These are phyloP conservation scores for Phyllosticta citribraziliensis DNA, from an alignment of 2,329 filamentous ascomycete species.

Conservation along the genomic window DNA sequence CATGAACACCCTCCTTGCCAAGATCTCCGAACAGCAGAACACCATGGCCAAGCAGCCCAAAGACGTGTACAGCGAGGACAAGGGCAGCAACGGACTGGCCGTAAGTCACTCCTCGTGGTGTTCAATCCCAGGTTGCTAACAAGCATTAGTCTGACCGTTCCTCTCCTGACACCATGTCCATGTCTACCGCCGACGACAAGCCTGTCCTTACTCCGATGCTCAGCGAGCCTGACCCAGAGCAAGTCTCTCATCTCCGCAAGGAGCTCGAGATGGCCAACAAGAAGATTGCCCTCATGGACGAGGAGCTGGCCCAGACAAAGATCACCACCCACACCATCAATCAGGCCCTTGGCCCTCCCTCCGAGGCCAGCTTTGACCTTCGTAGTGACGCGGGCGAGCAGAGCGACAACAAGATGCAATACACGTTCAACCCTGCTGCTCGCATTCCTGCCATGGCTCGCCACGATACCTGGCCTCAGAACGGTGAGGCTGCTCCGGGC, in stretches of 20 bases:
- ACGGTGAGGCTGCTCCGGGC: slow-evolving; percentile 49
- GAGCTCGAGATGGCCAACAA: slow-evolving; percentile 62
- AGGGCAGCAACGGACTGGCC: neutral
- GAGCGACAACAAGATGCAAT: slow-evolving; percentile 41
- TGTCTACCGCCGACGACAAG: neutral
- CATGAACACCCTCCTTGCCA: slow-evolving; percentile 59
- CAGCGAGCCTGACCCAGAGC: neutral
- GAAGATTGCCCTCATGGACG: slow-evolving; percentile 60
- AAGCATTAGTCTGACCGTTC: neutral
- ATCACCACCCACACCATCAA: slow-evolving; percentile 51
- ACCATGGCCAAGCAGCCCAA: slow-evolving; percentile 5
- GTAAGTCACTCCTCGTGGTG: neutral
- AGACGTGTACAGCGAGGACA: neutral
- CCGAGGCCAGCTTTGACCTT: slow-evolving; percentile 40
- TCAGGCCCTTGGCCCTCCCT: slow-evolving; percentile 41
- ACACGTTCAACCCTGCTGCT: slow-evolving; percentile 39
- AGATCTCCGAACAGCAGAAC: slow-evolving; percentile 55
- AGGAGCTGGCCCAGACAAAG: slow-evolving; percentile 58
- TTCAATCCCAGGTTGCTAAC: neutral
- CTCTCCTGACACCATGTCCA: neutral
- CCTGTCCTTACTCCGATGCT: neutral
- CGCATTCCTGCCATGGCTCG: slow-evolving; percentile 31
- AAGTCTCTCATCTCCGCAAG: slow-evolving; percentile 48
- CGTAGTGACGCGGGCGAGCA: slow-evolving; percentile 41
- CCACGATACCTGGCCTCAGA: slow-evolving; percentile 42